Evolutionary conservation across 139 green algal genomes (phyloP).

Genomic region (Coelastrella sp.): DNA sequence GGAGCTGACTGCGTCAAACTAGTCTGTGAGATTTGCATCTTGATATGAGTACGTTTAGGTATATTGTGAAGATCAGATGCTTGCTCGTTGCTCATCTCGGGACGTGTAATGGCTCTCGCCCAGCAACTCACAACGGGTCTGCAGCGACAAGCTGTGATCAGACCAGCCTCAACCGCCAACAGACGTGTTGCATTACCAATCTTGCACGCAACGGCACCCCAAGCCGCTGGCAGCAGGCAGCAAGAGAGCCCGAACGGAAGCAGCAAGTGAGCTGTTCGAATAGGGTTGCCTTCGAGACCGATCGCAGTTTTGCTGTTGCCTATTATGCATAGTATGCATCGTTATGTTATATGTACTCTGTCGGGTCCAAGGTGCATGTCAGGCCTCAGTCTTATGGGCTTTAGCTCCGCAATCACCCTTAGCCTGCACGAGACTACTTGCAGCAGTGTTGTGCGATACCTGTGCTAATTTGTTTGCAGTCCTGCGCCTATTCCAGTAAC

Average conservation of each 20-base stretch:
- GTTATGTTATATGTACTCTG: background rate
- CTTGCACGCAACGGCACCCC: constrained; percentile 26
- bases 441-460: background rate
- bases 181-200: background rate
- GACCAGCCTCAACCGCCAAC: background rate
- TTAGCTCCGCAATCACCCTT: constrained; percentile 2
- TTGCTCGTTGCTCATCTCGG: background rate
- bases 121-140: constrained; percentile 2
- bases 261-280: constrained; percentile 12
- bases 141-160: background rate
- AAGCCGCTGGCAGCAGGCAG: constrained; percentile 17
- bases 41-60: too few species aligned
- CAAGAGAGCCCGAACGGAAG: constrained; percentile 29
- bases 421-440: background rate
- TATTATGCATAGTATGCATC: background rate
- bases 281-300: constrained; percentile 19
- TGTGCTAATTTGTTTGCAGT: background rate
- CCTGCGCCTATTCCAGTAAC: background rate
- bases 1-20: background rate
- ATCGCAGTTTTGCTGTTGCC: background rate
- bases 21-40: too few species aligned
- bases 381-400: constrained; percentile 2
- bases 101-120: background rate
- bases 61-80: background rate
- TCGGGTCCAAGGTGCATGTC: background rate